Evolutionary conservation across 805 yeast genomes (phyloP).

Genomic region (Myxozyma lipomycoides): DNA sequence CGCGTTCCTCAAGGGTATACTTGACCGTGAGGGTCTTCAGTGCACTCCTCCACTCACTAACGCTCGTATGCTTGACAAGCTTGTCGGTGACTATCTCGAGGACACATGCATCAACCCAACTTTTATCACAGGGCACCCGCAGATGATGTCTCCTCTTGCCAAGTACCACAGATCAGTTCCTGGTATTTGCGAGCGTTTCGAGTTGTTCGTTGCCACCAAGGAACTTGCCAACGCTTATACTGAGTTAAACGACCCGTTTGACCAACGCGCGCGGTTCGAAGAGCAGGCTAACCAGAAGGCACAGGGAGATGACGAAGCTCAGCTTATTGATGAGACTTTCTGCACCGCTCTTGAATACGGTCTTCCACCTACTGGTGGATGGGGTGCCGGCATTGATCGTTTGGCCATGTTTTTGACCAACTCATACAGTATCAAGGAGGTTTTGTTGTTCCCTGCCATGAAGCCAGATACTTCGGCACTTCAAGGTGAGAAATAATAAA

Average conservation of each 20-base stretch:
- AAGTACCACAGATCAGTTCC: slow-evolving; percentile 88
- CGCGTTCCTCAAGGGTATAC: slow-evolving; percentile 74
- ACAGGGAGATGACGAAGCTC: slow-evolving; percentile 99
- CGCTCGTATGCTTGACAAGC: slow-evolving; percentile 97
- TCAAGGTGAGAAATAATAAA: slow-evolving; percentile 12
- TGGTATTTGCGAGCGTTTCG: slow-evolving; percentile 97
- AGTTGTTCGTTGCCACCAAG: slow-evolving; percentile 96
- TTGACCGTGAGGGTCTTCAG: slow-evolving; percentile 75
- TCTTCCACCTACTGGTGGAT: slow-evolving; percentile 98
- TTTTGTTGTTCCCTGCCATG: slow-evolving; percentile 95
- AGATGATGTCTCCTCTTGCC: slow-evolving; percentile 99
- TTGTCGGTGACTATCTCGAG: slow-evolving; percentile 89
- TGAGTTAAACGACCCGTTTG: slow-evolving; percentile 98
- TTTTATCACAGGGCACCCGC: slow-evolving; percentile 97
- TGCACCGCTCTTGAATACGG: slow-evolving; percentile 97
- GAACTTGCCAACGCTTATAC: slow-evolving; percentile 98
- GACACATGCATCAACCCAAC: slow-evolving; percentile 95
- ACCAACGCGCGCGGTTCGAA: slow-evolving; percentile 95
- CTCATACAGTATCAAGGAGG: slow-evolving; percentile 96
- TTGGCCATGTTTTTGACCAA: slow-evolving; percentile 96
- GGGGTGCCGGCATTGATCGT: slow-evolving; percentile 99
- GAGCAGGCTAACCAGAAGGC: slow-evolving; percentile 98
- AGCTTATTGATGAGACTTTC: slow-evolving; percentile 92
- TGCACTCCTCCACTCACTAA: slow-evolving; percentile 91
- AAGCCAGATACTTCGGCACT: slow-evolving; percentile 64